phyloP scores from a whole-genome alignment of 345 rosid species.

The Syzygium grande region DNA sequence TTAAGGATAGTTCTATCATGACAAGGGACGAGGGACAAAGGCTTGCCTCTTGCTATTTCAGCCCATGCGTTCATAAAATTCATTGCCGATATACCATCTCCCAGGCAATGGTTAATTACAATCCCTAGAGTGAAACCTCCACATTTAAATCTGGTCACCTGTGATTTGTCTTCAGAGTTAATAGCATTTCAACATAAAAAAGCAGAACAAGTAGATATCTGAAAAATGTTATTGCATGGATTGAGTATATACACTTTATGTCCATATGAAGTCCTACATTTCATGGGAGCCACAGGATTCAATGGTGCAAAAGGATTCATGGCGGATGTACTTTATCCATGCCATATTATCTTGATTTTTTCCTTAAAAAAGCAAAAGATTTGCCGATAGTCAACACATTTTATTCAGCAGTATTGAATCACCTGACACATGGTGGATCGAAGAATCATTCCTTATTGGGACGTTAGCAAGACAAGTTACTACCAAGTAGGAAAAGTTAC shows the following conservation, averaged over 20 bases:
- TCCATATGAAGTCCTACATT: not conserved
- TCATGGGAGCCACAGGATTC: not conserved
- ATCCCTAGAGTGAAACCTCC: not conserved
- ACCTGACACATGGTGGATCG: not conserved
- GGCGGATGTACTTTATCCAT: not conserved
- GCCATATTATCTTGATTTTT: not conserved
- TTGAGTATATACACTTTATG: not conserved
- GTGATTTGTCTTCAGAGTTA: not conserved
- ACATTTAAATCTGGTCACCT: not conserved
- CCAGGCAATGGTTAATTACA: not conserved
- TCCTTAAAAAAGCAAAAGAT: not conserved
- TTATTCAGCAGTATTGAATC: not conserved
- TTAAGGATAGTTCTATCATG: not conserved
- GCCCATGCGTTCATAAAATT: not conserved
- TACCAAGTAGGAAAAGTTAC: not conserved
- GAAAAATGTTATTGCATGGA: not conserved
- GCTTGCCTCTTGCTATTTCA: not conserved
- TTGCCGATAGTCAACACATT: not conserved
- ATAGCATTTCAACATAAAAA: not conserved
- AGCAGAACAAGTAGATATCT: not conserved
- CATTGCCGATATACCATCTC: not conserved
- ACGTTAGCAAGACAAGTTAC: not conserved
- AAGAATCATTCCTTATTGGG: not conserved
- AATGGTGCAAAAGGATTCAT: not conserved
- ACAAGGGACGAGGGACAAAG: not conserved